These are phyloP conservation scores for Nemania abortiva DNA, from an alignment of 2,329 filamentous ascomycete species.

Conservation along the genomic window DNA sequence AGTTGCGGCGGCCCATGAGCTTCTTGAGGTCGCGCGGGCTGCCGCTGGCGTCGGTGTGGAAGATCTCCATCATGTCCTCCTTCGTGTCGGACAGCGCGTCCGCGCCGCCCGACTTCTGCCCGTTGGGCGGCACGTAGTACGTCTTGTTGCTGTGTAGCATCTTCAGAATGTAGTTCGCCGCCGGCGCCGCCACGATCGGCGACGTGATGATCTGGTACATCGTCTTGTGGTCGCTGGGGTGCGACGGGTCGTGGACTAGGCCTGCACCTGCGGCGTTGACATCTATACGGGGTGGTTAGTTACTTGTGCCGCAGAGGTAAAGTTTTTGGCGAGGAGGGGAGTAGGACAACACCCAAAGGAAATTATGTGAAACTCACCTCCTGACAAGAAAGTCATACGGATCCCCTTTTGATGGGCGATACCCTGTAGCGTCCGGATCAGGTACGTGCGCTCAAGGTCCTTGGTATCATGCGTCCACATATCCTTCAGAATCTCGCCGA, in stretches of 20 bases:
- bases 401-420: conserved; percentile 96
- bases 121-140: conserved; percentile 91
- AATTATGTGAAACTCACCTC: conserved; percentile 65
- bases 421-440: conserved; percentile 94
- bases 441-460: conserved; percentile 94
- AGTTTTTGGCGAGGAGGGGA: too few species aligned
- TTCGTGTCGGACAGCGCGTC: conserved; percentile 88
- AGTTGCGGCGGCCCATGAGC: conserved; percentile 93
- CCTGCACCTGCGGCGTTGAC: conserved; percentile 94
- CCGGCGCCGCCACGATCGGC: conserved; percentile 89
- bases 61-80: conserved; percentile 99
- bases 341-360: not conserved
- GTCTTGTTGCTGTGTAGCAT: conserved; percentile 95
- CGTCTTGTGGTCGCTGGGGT: conserved; percentile 94
- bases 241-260: conserved; percentile 90
- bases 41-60: conserved; percentile 93
- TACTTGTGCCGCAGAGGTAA: too few species aligned
- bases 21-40: conserved; percentile 84
- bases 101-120: conserved; percentile 68
- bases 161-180: conserved; percentile 87
- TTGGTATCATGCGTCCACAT: conserved; percentile 99
- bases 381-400: conserved; percentile 96
- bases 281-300: too few species aligned
- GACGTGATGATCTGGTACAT: conserved; percentile 99
- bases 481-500: conserved; percentile 93